Evolutionary conservation across 257 asterid species (phyloP).

Genomic region (Ligustrum vulgare): DNA sequence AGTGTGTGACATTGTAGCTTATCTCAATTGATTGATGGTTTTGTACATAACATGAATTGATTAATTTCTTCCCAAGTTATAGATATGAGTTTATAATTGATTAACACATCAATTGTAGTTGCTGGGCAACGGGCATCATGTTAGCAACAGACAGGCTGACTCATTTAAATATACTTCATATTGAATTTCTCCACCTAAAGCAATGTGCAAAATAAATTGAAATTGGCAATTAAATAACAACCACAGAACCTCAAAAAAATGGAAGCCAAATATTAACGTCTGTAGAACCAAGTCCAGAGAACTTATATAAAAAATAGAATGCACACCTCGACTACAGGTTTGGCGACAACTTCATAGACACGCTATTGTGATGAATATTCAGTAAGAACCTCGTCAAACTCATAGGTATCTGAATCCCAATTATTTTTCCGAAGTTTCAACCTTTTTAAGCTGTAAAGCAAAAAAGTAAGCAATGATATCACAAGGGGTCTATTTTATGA

Average conservation of each 20-base stretch:
- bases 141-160: slow-evolving; percentile 13
- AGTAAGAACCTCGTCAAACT: slow-evolving; percentile 93
- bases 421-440: slow-evolving; percentile 93
- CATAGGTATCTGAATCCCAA: slow-evolving; percentile 98
- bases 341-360: slow-evolving; percentile 97
- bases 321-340: slow-evolving; percentile 99
- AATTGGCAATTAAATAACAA: not conserved
- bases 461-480: slow-evolving; percentile 24
- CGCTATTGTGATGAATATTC: slow-evolving; percentile 97
- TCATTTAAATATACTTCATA: not conserved
- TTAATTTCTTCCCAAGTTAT: too few species aligned
- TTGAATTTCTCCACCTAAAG: slow-evolving; percentile 8
- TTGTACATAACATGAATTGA: too few species aligned
- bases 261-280: slow-evolving; percentile 3
- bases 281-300: slow-evolving; percentile 8
- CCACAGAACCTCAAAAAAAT: not conserved
- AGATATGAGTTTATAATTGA: too few species aligned
- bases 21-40: too few species aligned
- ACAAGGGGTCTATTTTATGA: slow-evolving; percentile 18
- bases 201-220: not conserved
- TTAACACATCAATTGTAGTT: too few species aligned
- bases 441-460: slow-evolving; percentile 79
- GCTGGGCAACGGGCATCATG: too few species aligned
- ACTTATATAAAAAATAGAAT: not conserved
- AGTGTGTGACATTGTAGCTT: too few species aligned